Conservation (phyloP, 2,329 filamentous ascomycete genomes). For the Fusarium verrucosum region DNA sequence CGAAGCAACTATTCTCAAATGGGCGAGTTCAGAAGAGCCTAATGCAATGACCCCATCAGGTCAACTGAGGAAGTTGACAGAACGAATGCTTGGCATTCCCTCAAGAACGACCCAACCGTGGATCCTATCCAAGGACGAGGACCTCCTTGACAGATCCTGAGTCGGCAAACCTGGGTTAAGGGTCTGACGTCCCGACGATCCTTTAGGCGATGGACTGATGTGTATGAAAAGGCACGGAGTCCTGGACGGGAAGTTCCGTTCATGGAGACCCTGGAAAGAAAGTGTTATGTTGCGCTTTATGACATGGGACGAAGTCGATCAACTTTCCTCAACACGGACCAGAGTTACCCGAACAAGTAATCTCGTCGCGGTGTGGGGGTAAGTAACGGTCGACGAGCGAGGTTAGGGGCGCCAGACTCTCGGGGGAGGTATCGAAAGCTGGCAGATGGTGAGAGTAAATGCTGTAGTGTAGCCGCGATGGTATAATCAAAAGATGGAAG, state of each 20-base stretch:
- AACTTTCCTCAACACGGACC: constrained; percentile 39
- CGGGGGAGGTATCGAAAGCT: constrained; percentile 31
- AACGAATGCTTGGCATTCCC: constrained; percentile 14
- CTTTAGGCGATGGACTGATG: constrained; percentile 36
- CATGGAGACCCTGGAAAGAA: constrained; percentile 25
- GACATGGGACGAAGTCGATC: constrained; percentile 41
- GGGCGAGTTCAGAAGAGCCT: constrained; percentile 11
- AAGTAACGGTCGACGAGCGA: constrained; percentile 30
- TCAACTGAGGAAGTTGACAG: constrained; percentile 17
- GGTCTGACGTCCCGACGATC: constrained; percentile 41
- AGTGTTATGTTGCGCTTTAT: constrained; percentile 34
- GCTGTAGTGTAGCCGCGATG: neutral
- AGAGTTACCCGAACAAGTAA: constrained; percentile 42
- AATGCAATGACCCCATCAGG: constrained; percentile 26
- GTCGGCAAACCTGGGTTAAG: constrained; percentile 33
- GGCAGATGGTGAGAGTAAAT: constrained; percentile 12
- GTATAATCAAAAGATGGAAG: constrained; percentile 21
- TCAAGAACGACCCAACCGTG: constrained; percentile 14
- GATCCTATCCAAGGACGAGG: constrained; percentile 18
- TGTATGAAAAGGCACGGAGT: constrained; percentile 15
- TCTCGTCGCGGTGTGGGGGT: constrained; percentile 42
- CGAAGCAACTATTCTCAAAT: constrained; percentile 29
- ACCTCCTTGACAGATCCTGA: constrained; percentile 29
- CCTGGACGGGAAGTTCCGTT: constrained; percentile 34
- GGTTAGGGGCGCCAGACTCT: constrained; percentile 32